Evolutionary conservation across 1,139 yeast species (phyloP), one percentile per base, ranked within the genome.

Genomic region (Suhomyces maxii): DNA sequence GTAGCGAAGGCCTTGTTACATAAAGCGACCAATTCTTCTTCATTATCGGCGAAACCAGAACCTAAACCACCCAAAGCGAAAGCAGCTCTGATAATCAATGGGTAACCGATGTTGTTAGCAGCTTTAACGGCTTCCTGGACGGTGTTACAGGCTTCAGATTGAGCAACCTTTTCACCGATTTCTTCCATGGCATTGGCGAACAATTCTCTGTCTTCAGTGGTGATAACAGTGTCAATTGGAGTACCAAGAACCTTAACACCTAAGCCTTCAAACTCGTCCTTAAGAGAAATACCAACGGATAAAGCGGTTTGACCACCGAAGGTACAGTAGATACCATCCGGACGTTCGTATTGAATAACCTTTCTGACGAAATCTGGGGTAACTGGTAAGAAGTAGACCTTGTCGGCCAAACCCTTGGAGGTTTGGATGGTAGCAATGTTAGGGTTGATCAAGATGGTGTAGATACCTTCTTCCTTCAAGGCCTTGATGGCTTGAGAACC

Each of bases 281-380:
- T 91, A 74, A 93, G 82, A 57, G 85, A 83, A 56, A 93, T 90
- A 80, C 99, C 99, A 50, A 93, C 99, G 60, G 86, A 86, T 59
- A 93, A 79, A 42, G 97, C 99, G 40, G 99, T 93, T 77, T 93
- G 99, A 62, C 99, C 99, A 76, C 99, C 99, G 63, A 93, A 93
- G 26, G 99, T 93, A 68, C 89, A 87, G 73, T 89, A 93, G 59
- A 93, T 91, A 59, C 97, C 96, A 67, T 93, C 99, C 34, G 99
- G 99, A 55, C 90, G 84, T 75, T 93, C 99, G 66, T 88, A 88
- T 64, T 89, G 77, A 63, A 93, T 93, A 59, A 93, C 97, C 68
- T 93, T 90, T 65, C 98, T 83, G 47, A 93, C 98, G 62, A 90
- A 93, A 52, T 93, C 99, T 23, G 99, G 86, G 54, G 88, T 93